Evolutionary conservation across 176 grass and related monocot genomes (phyloP).

Genomic region (Echinochloa phyllopogon): DNA sequence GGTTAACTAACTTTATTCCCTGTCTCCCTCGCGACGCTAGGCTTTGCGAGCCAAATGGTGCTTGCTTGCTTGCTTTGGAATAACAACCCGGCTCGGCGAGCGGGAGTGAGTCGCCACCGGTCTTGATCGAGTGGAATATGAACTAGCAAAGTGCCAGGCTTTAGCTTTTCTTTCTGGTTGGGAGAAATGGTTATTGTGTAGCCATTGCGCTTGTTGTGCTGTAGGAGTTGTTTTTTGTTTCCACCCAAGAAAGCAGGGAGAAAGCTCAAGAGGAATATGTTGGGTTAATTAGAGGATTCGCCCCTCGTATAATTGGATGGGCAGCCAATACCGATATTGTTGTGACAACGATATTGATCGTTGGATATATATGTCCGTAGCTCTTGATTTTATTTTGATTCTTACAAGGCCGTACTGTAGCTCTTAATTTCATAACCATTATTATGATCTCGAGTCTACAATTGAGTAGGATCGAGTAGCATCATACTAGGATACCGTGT

Average conservation of each 20-base stretch:
- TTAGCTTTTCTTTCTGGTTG: slow-evolving; percentile 18
- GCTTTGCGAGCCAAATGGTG: background rate
- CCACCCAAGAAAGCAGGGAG: background rate
- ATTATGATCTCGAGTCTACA: background rate
- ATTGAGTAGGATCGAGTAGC: background rate
- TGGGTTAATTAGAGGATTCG: background rate
- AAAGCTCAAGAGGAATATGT: background rate
- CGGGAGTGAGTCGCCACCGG: slow-evolving; percentile 39
- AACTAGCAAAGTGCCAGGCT: slow-evolving; percentile 23
- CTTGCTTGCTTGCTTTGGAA: slow-evolving; percentile 42
- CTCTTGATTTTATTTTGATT: background rate
- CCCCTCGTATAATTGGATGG: background rate
- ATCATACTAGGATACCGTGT: background rate
- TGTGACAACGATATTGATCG: background rate
- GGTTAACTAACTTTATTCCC: slow-evolving; percentile 61
- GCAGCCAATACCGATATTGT: background rate
- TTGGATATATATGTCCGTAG: background rate
- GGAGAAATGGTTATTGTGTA: background rate
- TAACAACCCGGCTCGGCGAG: background rate
- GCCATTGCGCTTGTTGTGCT: background rate
- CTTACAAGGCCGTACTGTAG: background rate
- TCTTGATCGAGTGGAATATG: slow-evolving; percentile 37
- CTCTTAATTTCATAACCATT: background rate
- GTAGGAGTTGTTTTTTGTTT: background rate
- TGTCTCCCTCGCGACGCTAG: background rate